Percentiles rank a stretch among this genome's conserved stretches.
These are phyloP conservation scores for Malassezia restricta DNA, from an alignment of 1,284 basidiomycete genomes.

Conservation along the genomic window DNA sequence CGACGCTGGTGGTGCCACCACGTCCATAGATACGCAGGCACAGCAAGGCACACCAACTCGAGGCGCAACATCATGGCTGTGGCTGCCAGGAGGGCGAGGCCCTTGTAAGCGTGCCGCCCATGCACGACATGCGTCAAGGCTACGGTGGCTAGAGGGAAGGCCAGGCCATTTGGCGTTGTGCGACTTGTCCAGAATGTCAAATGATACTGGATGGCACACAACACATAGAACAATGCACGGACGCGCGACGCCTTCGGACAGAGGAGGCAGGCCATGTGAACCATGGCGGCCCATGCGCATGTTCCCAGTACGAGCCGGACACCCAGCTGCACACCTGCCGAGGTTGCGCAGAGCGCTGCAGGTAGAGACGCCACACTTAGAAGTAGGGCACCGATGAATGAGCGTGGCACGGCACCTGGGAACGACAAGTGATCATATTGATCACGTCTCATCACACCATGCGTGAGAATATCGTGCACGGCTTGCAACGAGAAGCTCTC, in stretches of 20 bases:
- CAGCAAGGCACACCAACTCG: conserved; percentile 54
- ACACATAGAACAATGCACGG: conserved; percentile 50
- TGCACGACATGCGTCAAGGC: conserved; percentile 55
- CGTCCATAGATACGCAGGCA: conserved; percentile 25
- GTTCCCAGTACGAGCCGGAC: conserved; percentile 65
- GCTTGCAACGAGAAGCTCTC: conserved; percentile 93
- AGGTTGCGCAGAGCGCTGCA: conserved; percentile 50
- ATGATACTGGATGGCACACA: conserved; percentile 76
- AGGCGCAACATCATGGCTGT: conserved; percentile 65
- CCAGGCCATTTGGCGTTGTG: conserved; percentile 87
- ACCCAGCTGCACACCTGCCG: conserved; percentile 55
- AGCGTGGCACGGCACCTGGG: conserved; percentile 76
- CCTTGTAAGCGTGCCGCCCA: conserved; percentile 3
- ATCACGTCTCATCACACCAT: conserved; percentile 51
- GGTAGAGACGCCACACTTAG: conserved; percentile 40
- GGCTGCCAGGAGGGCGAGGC: conserved; percentile 54
- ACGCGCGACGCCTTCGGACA: neutral
- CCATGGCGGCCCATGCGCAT: conserved; percentile 58
- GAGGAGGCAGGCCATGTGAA: conserved; percentile 50
- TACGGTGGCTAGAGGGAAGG: conserved; percentile 62
- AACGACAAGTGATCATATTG: conserved; percentile 84
- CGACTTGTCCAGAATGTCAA: conserved; percentile 81
- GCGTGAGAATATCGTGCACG: conserved; percentile 70
- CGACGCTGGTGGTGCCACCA: conserved; percentile 13
- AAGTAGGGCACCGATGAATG: conserved; percentile 60